A percentile compares a stretch with the other conserved stretches of the same genome.
Evolutionary conservation across 2,329 filamentous ascomycete genomes (phyloP).

Genomic region (Penicillium sp.): DNA sequence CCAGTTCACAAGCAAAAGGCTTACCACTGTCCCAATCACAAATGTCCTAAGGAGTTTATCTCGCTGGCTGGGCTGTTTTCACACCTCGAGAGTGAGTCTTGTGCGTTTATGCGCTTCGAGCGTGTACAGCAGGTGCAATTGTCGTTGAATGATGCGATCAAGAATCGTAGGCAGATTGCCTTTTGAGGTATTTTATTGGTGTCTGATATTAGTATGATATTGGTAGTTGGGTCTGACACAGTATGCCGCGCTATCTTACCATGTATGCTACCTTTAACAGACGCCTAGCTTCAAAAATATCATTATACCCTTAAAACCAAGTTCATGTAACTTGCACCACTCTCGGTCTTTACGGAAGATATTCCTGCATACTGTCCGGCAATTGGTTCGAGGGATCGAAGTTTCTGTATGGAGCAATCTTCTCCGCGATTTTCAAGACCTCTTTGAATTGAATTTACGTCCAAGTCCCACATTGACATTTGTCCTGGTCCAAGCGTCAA

Average conservation of each 20-base stretch:
- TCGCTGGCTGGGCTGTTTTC: slow-evolving; percentile 45
- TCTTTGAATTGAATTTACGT: background rate
- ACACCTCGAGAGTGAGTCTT: slow-evolving; percentile 50
- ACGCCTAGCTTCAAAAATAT: background rate
- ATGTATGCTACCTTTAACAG: background rate
- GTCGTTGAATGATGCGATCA: background rate
- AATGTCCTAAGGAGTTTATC: slow-evolving; percentile 40
- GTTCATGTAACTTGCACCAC: background rate
- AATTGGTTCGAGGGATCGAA: too few species aligned
- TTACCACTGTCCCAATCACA: slow-evolving; percentile 46
- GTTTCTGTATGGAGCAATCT: background rate
- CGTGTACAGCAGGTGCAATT: slow-evolving; percentile 31
- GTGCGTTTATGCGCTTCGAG: slow-evolving; percentile 43
- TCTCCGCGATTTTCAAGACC: background rate
- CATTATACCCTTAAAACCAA: background rate
- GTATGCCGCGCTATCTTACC: background rate
- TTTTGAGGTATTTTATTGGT: background rate
- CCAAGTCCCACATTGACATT: background rate
- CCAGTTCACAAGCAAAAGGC: slow-evolving; percentile 51
- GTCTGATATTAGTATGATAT: background rate
- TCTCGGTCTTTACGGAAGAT: too few species aligned
- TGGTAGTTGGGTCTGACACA: background rate
- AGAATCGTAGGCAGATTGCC: background rate
- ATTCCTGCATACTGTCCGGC: too few species aligned
- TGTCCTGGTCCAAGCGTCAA: background rate